These are phyloP conservation scores for Coemansia sp. DNA, from an alignment of 192 early-diverging fungal genomes.

Conservation along the genomic window DNA sequence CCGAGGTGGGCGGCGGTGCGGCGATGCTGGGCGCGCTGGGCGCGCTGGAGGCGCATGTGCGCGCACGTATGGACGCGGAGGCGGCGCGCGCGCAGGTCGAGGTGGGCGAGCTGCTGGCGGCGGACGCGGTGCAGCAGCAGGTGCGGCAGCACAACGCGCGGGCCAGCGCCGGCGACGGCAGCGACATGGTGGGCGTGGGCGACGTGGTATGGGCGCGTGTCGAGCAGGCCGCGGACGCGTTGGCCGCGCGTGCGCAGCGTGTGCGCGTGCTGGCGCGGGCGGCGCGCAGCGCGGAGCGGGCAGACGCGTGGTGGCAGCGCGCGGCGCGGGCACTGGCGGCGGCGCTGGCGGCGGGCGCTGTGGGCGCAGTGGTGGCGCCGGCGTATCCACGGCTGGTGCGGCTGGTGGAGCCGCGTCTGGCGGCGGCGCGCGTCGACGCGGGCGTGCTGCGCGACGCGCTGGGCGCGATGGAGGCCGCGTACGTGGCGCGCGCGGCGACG, in stretches of 20 bases:
- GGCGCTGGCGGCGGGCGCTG: constrained; percentile 15
- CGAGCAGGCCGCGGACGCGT: constrained; percentile 11
- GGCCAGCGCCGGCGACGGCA: constrained; percentile 14
- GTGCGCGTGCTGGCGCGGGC: constrained; percentile 37
- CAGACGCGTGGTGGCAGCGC: constrained; percentile 7
- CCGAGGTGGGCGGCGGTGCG: constrained; percentile 30
- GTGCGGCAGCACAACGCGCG: constrained; percentile 31
- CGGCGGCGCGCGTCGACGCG: constrained; percentile 10
- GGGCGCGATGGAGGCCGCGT: constrained; percentile 19
- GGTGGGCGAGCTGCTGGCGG: constrained; percentile 10
- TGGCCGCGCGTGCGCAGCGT: constrained; percentile 18
- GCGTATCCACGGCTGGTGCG: too few species aligned
- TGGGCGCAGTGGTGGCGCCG: constrained; percentile 17
- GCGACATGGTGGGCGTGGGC: constrained; percentile 28
- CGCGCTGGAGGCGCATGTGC: too few species aligned
- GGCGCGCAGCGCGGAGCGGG: too few species aligned
- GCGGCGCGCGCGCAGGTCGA: constrained; percentile 3
- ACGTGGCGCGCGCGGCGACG: constrained; percentile 15
- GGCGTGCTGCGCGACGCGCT: constrained; percentile 19
- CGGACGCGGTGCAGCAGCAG: constrained; percentile 4
- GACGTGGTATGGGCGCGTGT: constrained; percentile 22
- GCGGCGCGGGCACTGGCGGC: neutral
- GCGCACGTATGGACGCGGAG: neutral
- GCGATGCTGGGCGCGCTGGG: constrained; percentile 29
- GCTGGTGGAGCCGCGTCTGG: too few species aligned